Base-by-base conservation (phyloP, 768 basidiomycete species). In the Kwoniella dejecticola region DNA sequence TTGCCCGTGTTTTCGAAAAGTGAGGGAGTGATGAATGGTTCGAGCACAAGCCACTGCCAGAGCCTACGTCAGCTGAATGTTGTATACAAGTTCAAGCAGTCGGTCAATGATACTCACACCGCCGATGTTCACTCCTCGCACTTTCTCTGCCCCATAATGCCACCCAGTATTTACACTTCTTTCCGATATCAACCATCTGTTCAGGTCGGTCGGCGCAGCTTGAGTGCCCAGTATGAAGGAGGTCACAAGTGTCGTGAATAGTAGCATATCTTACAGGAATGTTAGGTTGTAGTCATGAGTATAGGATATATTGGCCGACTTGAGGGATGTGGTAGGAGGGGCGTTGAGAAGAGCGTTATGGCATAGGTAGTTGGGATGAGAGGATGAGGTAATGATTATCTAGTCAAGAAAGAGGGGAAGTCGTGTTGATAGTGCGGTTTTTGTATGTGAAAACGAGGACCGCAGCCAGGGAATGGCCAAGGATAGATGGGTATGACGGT, bases 11-110 rank as follows among this genome's bases (percentile, higher is more conserved):
- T 52, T 10, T 70, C 69, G 63, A 75, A 79, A 3, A 79, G 58
- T n/a, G 70, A 70, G 4, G 77, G 77, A 4, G 70, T 77, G 67
- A 78, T 77, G 60, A 68, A 78, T 1, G 75, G 75, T 64, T 78
- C 77, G 42, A 71, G 58, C 17, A 72, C 62, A 4, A 69, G 72
- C 67, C 70, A 71, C 73, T 72, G 15, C 33, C 7, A 36, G 7
- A 7, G 33, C 33, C 36, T n/a, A 26, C 5, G 19, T 56, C 40
- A 57, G 55, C 53, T 38, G n/a, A 36, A 30, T 11, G 17, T 8
- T 38, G 8, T 38, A 8, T 38, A 38, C 36, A 38, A 36, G 52
- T 11, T 40, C 40, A 30, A 29, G 8, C n/a, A 10, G 36, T n/a
- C n/a, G n/a, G n/a, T n/a, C n/a, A n/a, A n/a, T 49, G 45, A 10